Conservation (phyloP, 148 eudicot genomes). For the Chenopodium quinoa region DNA sequence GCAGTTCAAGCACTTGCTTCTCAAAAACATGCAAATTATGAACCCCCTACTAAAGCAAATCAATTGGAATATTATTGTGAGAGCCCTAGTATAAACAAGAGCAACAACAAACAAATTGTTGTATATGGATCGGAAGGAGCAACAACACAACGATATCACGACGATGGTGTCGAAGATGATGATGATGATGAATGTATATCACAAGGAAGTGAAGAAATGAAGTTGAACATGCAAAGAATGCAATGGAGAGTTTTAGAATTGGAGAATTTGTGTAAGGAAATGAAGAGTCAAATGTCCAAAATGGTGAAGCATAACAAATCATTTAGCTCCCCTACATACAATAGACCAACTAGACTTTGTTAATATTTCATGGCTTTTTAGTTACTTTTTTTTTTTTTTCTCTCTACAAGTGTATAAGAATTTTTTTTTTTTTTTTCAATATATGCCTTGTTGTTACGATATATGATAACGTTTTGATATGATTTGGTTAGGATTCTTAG, state of each 20-base stretch:
- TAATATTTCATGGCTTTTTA: constrained; percentile 20
- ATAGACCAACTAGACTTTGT: constrained; percentile 63
- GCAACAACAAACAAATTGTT: constrained; percentile 31
- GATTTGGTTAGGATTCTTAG: too few species aligned
- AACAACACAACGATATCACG: background rate
- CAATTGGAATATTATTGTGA: constrained; percentile 22
- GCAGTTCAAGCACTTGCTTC: constrained; percentile 85
- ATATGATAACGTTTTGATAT: too few species aligned
- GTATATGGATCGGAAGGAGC: constrained; percentile 22
- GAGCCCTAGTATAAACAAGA: constrained; percentile 18
- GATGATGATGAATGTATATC: constrained; percentile 6
- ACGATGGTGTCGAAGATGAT: background rate
- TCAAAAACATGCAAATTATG: constrained; percentile 36
- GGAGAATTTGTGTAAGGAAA: constrained; percentile 72
- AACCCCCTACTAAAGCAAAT: constrained; percentile 25
- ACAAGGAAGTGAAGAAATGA: constrained; percentile 46
- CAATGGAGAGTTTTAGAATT: constrained; percentile 74
- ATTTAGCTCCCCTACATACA: constrained; percentile 20
- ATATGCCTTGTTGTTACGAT: too few species aligned
- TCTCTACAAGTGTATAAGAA: constrained; percentile 7
- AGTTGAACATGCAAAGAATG: constrained; percentile 61
- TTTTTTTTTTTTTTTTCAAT: constrained; percentile 1
- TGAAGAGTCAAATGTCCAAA: constrained; percentile 82
- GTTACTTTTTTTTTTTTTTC: background rate
- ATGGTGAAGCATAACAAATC: constrained; percentile 40